Percentiles rank a stretch among this genome's conserved stretches.
Conservation (phyloP, 345 rosid species). For the Draba incana region DNA sequence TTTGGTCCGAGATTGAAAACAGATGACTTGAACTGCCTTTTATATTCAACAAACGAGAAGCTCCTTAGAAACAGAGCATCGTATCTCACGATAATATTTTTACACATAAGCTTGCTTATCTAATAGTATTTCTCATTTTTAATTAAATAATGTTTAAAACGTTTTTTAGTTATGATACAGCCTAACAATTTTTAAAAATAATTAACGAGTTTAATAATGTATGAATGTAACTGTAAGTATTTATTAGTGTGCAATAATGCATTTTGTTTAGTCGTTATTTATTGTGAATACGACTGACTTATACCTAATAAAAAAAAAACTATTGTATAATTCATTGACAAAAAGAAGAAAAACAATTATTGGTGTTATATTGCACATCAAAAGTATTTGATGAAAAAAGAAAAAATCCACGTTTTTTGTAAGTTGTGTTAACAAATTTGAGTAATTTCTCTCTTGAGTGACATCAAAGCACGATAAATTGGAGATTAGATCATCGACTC, state of each 20-base stretch:
- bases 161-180: constrained; percentile 9
- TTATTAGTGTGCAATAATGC: constrained; percentile 10
- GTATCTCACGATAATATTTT: constrained; percentile 34
- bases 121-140: constrained; percentile 4
- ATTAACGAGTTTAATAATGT: neutral
- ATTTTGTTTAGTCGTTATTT: neutral
- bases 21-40: constrained; percentile 23
- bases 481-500: constrained; percentile 21
- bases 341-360: no score
- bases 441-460: neutral
- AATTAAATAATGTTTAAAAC: constrained; percentile 7
- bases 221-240: neutral
- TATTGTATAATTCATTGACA: neutral
- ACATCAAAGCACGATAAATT: constrained; percentile 10
- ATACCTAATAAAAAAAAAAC: neutral
- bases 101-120: constrained; percentile 39
- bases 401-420: constrained; percentile 11
- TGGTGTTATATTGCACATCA: constrained; percentile 9
- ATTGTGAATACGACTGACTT: neutral
- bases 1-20: constrained; percentile 31
- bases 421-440: constrained; percentile 4
- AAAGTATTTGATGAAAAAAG: neutral
- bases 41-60: constrained; percentile 36
- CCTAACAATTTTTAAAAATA: constrained; percentile 8
- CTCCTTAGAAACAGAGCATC: constrained; percentile 37